These are phyloP conservation scores for Leonotis leonurus DNA, from an alignment of 257 asterid species.

Conservation along the genomic window DNA sequence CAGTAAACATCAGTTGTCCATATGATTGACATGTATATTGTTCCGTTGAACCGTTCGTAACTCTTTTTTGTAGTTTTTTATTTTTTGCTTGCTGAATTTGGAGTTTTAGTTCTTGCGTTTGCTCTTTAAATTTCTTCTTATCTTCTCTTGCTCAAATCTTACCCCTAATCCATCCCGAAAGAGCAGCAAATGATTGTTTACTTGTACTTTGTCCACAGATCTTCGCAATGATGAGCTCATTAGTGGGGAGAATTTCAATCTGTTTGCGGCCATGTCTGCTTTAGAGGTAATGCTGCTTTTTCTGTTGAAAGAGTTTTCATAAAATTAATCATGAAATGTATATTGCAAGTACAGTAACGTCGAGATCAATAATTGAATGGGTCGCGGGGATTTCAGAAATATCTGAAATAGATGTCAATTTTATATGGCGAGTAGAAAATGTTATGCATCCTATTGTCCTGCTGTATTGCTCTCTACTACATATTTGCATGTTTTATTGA, in stretches of 20 bases:
- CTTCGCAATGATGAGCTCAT: slow-evolving; percentile 85
- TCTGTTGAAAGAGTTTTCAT: neutral
- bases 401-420: neutral
- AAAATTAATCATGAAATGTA: too few species aligned
- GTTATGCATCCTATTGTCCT: neutral
- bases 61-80: too few species aligned
- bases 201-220: slow-evolving; percentile 45
- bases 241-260: slow-evolving; percentile 77
- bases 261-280: slow-evolving; percentile 99
- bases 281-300: slow-evolving; percentile 73
- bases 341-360: neutral
- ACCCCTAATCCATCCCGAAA: neutral
- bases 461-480: slow-evolving; percentile 6
- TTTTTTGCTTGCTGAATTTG: too few species aligned
- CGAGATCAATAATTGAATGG: neutral
- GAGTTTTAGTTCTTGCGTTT: slow-evolving; percentile 5
- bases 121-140: neutral
- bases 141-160: neutral
- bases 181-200: neutral
- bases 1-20: neutral
- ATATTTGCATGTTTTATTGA: slow-evolving; percentile 16
- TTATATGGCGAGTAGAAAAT: neutral
- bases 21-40: too few species aligned
- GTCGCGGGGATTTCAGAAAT: neutral
- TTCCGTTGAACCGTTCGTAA: too few species aligned